These are phyloP conservation scores for Mortierella sp. DNA, from an alignment of 371 early-diverging fungal species.

Conservation along the genomic window DNA sequence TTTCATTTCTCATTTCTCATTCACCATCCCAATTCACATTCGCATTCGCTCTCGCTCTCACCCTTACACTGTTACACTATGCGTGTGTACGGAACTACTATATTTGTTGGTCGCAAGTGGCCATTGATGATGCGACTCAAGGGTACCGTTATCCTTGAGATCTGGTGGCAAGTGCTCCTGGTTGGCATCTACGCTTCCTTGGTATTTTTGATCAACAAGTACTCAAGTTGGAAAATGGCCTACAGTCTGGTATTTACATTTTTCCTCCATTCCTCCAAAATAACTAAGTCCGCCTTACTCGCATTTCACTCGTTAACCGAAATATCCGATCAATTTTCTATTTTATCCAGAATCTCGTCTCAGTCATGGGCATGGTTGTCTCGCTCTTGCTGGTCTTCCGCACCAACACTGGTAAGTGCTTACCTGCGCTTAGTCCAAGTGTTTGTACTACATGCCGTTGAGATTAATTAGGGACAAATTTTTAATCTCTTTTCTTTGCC, in stretches of 20 bases:
- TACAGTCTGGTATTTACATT: constrained; percentile 17
- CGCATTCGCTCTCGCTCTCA: background rate
- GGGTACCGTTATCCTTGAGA: constrained; percentile 35
- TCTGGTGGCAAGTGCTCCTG: constrained; percentile 42
- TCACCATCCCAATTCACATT: background rate
- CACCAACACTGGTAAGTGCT: constrained; percentile 72
- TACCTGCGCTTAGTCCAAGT: background rate
- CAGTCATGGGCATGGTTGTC: constrained; percentile 71
- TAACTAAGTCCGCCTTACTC: background rate
- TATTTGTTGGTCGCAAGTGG: constrained; percentile 21
- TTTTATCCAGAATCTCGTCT: constrained; percentile 58
- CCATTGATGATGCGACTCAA: constrained; percentile 43
- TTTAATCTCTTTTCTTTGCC: background rate
- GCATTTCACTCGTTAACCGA: no score
- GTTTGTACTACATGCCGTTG: background rate
- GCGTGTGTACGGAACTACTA: constrained; percentile 23
- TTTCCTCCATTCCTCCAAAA: background rate
- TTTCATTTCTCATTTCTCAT: background rate
- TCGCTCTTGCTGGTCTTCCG: constrained; percentile 80
- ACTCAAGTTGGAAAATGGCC: constrained; percentile 31
- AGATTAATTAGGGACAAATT: background rate
- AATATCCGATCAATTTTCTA: background rate
- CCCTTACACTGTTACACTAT: background rate
- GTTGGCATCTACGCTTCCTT: constrained; percentile 22
- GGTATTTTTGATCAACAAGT: constrained; percentile 27